These are phyloP conservation scores for Pleurotus platypus DNA, from an alignment of 768 basidiomycete species.

Conservation along the genomic window DNA sequence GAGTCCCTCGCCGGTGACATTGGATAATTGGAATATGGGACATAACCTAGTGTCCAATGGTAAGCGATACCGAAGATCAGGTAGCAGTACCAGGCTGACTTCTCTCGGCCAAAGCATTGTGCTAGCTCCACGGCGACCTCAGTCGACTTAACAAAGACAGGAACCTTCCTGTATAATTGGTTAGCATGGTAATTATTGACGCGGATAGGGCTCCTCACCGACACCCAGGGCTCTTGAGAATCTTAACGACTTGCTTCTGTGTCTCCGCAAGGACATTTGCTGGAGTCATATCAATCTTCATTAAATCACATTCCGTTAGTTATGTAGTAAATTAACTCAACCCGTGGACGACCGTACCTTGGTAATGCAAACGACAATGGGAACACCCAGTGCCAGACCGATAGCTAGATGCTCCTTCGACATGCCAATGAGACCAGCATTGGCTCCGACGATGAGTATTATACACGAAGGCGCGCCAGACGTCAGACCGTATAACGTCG, in stretches of 20 bases:
- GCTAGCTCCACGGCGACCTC: conserved; percentile 82
- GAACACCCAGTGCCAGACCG: conserved; percentile 88
- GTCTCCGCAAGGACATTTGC: conserved; percentile 89
- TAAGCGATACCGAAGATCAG: background rate
- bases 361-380: conserved; percentile 90
- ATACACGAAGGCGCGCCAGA: conserved; percentile 92
- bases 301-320: background rate
- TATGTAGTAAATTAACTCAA: too few species aligned
- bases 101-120: conserved; percentile 68
- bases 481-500: conserved; percentile 91
- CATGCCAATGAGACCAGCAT: conserved; percentile 90
- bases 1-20: conserved; percentile 92
- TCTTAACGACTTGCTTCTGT: conserved; percentile 87
- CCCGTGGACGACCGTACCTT: conserved; percentile 48
- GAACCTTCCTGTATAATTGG: conserved; percentile 53
- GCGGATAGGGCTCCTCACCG: conserved; percentile 46
- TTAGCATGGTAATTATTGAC: background rate
- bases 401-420: conserved; percentile 97
- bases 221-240: conserved; percentile 90
- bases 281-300: conserved; percentile 95
- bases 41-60: conserved; percentile 54
- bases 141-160: conserved; percentile 78
- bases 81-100: conserved; percentile 34
- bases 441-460: conserved; percentile 91
- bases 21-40: conserved; percentile 89